These are phyloP conservation scores for Skeletonema costatum DNA, from an alignment of 108 stramenopile species.

Conservation along the genomic window DNA sequence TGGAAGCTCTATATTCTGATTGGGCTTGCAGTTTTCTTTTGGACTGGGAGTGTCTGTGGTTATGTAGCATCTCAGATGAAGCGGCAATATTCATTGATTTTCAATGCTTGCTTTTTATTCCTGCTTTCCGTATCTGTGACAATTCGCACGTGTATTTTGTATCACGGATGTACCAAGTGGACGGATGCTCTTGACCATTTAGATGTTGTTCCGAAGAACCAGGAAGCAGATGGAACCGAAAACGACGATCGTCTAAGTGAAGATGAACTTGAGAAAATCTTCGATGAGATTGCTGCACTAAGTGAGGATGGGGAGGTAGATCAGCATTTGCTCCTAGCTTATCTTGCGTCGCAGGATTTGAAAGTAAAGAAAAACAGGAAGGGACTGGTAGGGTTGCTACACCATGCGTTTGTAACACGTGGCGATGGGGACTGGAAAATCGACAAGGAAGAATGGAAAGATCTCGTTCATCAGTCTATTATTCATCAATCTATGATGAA, in stretches of 20 bases:
- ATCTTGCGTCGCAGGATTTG: conserved; percentile 1
- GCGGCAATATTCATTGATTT: conserved; percentile 13
- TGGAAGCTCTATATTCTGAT: conserved; percentile 41
- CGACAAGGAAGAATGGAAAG: conserved; percentile 8
- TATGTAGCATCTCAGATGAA: conserved; percentile 7
- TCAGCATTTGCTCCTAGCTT: background rate
- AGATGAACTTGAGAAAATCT: conserved; percentile 1
- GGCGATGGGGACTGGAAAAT: conserved; percentile 9
- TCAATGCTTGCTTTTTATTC: conserved; percentile 32
- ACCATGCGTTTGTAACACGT: conserved; percentile 3
- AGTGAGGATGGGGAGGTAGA: background rate
- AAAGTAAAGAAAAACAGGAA: background rate
- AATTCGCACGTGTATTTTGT: background rate
- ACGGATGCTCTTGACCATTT: background rate
- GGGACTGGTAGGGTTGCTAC: background rate
- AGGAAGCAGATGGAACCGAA: background rate
- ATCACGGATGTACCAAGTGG: background rate
- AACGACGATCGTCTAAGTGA: background rate
- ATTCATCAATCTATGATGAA: background rate
- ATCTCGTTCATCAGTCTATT: background rate
- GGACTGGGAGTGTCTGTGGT: conserved; percentile 37
- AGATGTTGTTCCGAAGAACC: background rate
- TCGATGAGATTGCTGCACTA: conserved; percentile 1
- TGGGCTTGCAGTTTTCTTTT: conserved; percentile 45
- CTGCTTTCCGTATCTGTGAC: background rate